Percentiles rank a stretch among this genome's conserved stretches.
These are phyloP conservation scores for Sporopachydermia quercuum DNA, from an alignment of 805 yeast species.

Conservation along the genomic window DNA sequence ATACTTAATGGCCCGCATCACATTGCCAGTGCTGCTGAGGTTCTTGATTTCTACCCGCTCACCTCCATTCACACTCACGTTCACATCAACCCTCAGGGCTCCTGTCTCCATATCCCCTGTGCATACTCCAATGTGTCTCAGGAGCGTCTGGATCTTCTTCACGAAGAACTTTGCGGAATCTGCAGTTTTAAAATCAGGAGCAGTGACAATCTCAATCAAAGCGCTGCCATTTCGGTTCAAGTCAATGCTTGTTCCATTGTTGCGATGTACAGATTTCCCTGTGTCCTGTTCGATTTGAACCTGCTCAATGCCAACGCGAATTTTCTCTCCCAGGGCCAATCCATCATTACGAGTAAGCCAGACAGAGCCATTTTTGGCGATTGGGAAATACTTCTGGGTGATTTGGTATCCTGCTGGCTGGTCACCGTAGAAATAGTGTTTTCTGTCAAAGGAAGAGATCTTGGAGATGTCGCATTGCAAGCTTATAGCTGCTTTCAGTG, in stretches of 20 bases:
- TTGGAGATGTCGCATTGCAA: slow-evolving; percentile 42
- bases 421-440: slow-evolving; percentile 92
- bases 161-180: slow-evolving; percentile 66
- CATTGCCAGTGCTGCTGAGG: slow-evolving; percentile 71
- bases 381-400: slow-evolving; percentile 75
- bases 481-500: slow-evolving; percentile 60
- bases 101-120: slow-evolving; percentile 90
- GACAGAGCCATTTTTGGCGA: slow-evolving; percentile 55
- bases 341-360: slow-evolving; percentile 39
- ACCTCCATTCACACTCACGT: slow-evolving; percentile 58
- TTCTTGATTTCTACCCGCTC: slow-evolving; percentile 82
- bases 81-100: slow-evolving; percentile 89
- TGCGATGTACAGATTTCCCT: slow-evolving; percentile 55
- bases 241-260: slow-evolving; percentile 43
- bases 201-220: slow-evolving; percentile 79
- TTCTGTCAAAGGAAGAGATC: slow-evolving; percentile 68
- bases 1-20: slow-evolving; percentile 53
- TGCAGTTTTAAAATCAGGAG: slow-evolving; percentile 63
- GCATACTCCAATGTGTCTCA: slow-evolving; percentile 57
- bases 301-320: slow-evolving; percentile 52
- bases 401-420: slow-evolving; percentile 95
- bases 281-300: slow-evolving; percentile 93
- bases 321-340: slow-evolving; percentile 22
- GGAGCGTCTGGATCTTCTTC: slow-evolving; percentile 60
- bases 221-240: slow-evolving; percentile 78